Evolutionary conservation across 345 rosid species (phyloP).

Genomic region (Laguncularia racemosa): DNA sequence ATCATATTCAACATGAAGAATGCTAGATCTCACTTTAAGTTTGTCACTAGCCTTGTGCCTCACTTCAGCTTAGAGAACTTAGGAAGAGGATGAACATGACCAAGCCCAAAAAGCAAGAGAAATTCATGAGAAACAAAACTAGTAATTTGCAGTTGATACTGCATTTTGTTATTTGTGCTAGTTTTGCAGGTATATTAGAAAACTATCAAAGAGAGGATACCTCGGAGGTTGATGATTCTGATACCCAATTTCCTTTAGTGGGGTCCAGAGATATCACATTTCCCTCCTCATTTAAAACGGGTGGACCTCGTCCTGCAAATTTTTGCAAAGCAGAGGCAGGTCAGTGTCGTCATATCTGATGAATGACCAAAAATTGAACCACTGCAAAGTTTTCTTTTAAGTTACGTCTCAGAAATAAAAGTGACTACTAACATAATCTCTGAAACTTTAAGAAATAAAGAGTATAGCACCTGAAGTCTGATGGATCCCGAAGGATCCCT

Average conservation of each 20-base stretch:
- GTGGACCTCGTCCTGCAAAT: slow-evolving; percentile 65
- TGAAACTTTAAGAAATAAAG: background rate
- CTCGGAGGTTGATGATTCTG: slow-evolving; percentile 58
- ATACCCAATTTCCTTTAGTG: slow-evolving; percentile 49
- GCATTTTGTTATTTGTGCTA: no score
- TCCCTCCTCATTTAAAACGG: slow-evolving; percentile 84
- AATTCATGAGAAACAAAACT: no score
- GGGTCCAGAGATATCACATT: slow-evolving; percentile 45
- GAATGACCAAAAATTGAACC: background rate
- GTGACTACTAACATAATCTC: background rate
- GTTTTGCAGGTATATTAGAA: no score
- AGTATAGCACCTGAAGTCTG: slow-evolving; percentile 53
- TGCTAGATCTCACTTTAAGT: no score
- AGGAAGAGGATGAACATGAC: no score
- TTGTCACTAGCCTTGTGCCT: no score
- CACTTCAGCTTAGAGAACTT: no score
- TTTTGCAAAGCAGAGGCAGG: background rate
- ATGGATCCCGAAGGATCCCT: slow-evolving; percentile 44
- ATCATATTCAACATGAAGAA: no score
- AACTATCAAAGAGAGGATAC: slow-evolving; percentile 22
- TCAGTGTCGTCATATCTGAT: background rate
- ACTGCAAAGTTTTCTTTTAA: background rate
- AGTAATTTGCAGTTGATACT: no score
- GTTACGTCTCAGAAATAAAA: slow-evolving; percentile 1
- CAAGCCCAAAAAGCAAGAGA: no score